Evolutionary conservation across 1,139 yeast species (phyloP).

Genomic region (Saccharomyces hybrid): DNA sequence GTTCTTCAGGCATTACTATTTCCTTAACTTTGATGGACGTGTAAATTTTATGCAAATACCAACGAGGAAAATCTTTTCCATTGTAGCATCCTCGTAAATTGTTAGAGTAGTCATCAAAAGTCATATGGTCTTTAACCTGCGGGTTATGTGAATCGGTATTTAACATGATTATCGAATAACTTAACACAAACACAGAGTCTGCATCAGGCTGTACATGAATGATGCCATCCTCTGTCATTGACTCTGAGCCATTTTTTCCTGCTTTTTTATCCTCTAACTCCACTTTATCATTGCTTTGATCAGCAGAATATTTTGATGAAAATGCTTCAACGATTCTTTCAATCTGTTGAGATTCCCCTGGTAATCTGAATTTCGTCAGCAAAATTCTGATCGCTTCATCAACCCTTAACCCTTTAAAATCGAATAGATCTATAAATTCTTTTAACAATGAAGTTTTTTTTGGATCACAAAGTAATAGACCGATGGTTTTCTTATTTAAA

Average conservation of each 20-base stretch:
- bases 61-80: constrained; percentile 65
- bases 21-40: constrained; percentile 72
- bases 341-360: constrained; percentile 94
- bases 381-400: constrained; percentile 85
- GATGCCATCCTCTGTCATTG: constrained; percentile 5
- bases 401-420: constrained; percentile 66
- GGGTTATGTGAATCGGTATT: constrained; percentile 74
- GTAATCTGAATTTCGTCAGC: constrained; percentile 78
- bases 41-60: constrained; percentile 76
- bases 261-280: not conserved
- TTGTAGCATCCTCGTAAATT: constrained; percentile 75
- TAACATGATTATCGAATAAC: constrained; percentile 65
- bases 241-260: not conserved
- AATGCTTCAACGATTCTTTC: constrained; percentile 82
- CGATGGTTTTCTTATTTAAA: constrained; percentile 74
- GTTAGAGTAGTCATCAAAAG: constrained; percentile 64
- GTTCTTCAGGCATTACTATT: constrained; percentile 95
- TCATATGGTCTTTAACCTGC: constrained; percentile 76
- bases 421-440: constrained; percentile 60
- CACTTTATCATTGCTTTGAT: constrained; percentile 38
- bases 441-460: constrained; percentile 51
- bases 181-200: constrained; percentile 60
- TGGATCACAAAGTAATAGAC: constrained; percentile 77
- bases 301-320: constrained; percentile 65
- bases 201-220: constrained; percentile 53